phyloP scores from a whole-genome alignment of 768 basidiomycete genomes.

The Peribolospora kevripleyi region DNA sequence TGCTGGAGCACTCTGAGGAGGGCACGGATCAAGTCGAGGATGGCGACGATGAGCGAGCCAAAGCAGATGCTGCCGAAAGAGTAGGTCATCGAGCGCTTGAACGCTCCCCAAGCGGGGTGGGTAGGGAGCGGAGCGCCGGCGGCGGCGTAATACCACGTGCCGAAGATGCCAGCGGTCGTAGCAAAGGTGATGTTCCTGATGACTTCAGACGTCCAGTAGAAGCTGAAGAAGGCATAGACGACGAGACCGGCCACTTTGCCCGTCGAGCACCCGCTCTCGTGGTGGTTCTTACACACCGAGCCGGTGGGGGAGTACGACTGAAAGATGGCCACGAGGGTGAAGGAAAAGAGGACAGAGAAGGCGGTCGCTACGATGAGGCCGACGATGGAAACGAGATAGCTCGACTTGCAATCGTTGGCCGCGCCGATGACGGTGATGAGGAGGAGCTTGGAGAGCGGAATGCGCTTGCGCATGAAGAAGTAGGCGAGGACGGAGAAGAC shows the following conservation, averaged over 20 bases:
- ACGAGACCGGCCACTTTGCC: slow-evolving; percentile 4
- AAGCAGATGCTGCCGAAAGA: slow-evolving; percentile 12
- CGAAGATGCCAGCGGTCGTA: slow-evolving; percentile 13
- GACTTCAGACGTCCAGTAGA: slow-evolving; percentile 8
- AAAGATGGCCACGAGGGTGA: slow-evolving; percentile 6
- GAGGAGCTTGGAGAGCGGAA: slow-evolving; percentile 10
- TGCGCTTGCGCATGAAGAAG: slow-evolving; percentile 9
- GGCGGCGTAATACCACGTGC: slow-evolving; percentile 1
- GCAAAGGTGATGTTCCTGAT: slow-evolving; percentile 12
- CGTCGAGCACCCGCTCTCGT: slow-evolving; percentile 6
- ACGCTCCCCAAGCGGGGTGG: slow-evolving; percentile 7
- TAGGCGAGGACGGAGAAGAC: slow-evolving; percentile 11
- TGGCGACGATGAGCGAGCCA: slow-evolving; percentile 13
- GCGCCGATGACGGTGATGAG: slow-evolving; percentile 1
- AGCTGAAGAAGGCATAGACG: slow-evolving; percentile 12
- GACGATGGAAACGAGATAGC: slow-evolving; percentile 12
- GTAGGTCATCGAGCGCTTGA: slow-evolving; percentile 15
- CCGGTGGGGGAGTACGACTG: neutral
- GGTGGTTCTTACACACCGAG: too few relatives aligned
- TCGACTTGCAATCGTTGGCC: slow-evolving; percentile 6
- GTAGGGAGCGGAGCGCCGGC: neutral
- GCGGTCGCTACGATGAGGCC: slow-evolving; percentile 7
- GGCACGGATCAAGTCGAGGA: slow-evolving; percentile 14
- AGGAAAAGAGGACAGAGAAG: slow-evolving; percentile 11
- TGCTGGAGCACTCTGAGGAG: slow-evolving; percentile 9